Conservation (phyloP, 148 eudicot species). For the Beta vulgaris region DNA sequence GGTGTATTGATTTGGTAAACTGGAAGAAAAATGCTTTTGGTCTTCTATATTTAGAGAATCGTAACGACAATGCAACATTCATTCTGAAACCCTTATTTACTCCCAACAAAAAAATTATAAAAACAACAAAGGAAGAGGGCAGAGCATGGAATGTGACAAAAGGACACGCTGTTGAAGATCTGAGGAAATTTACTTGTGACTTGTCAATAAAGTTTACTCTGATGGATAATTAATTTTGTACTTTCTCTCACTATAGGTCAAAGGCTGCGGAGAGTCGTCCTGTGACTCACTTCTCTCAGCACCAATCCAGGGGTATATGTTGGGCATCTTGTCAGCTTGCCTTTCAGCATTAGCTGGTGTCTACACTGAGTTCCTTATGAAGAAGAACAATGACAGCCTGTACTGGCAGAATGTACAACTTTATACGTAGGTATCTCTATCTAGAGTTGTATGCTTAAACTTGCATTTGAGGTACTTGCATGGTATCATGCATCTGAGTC, state of each 20-base stretch:
- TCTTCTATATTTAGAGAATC: background rate
- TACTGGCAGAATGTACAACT: conserved; percentile 98
- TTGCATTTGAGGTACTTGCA: conserved; percentile 10
- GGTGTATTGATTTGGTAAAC: background rate
- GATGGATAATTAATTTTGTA: conserved; percentile 2
- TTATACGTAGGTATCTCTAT: conserved; percentile 70
- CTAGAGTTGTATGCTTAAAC: conserved; percentile 5
- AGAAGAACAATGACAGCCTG: conserved; percentile 90
- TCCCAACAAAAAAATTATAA: background rate
- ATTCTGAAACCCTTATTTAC: background rate
- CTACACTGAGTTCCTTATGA: conserved; percentile 95
- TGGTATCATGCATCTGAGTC: conserved; percentile 2
- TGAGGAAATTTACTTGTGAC: background rate
- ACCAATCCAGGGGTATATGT: conserved; percentile 88
- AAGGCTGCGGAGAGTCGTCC: conserved; percentile 89
- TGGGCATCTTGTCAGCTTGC: conserved; percentile 91
- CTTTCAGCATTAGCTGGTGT: conserved; percentile 99
- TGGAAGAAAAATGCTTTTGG: background rate
- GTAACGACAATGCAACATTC: background rate
- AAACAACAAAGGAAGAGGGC: background rate
- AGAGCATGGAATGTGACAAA: background rate
- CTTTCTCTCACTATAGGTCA: conserved; percentile 45
- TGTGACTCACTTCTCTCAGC: conserved; percentile 91
- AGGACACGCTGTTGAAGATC: background rate
- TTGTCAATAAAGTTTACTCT: background rate